These are phyloP conservation scores for Fonsecaea erecta DNA, from an alignment of 2,329 filamentous ascomycete species.

Conservation along the genomic window DNA sequence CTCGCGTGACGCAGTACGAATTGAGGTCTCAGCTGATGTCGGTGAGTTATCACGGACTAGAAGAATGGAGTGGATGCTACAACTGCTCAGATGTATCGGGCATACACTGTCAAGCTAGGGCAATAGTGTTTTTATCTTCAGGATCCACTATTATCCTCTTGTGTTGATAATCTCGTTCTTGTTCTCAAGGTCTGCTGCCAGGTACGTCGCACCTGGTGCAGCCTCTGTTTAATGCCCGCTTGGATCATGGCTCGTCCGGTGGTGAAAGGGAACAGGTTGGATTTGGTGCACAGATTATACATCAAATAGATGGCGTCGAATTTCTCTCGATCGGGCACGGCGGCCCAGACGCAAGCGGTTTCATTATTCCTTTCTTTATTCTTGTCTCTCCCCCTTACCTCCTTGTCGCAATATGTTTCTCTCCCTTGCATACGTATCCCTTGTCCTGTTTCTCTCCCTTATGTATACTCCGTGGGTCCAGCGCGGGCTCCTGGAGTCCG, in stretches of 20 bases:
- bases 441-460: too few relatives aligned
- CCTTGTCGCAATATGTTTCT: too few relatives aligned
- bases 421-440: too few relatives aligned
- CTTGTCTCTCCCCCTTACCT: too few relatives aligned
- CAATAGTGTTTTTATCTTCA: slow-evolving; percentile 9
- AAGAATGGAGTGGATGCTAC: slow-evolving; percentile 1
- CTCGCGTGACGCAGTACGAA: slow-evolving; percentile 1
- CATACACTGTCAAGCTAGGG: slow-evolving; percentile 9
- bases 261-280: slow-evolving; percentile 25
- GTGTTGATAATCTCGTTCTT: slow-evolving; percentile 20
- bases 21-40: slow-evolving; percentile 7
- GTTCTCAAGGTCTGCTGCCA: slow-evolving; percentile 33
- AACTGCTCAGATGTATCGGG: slow-evolving; percentile 11
- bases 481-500: too few relatives aligned
- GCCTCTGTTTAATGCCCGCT: slow-evolving; percentile 29
- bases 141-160: slow-evolving; percentile 20
- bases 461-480: too few relatives aligned
- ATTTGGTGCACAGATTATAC: slow-evolving; percentile 28
- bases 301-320: slow-evolving; percentile 25
- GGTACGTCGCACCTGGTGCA: slow-evolving; percentile 32
- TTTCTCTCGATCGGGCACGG: slow-evolving; percentile 30
- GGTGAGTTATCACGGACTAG: background rate
- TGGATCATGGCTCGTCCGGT: slow-evolving; percentile 21
- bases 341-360: slow-evolving; percentile 32
- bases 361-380: too few relatives aligned